Evolutionary conservation across 768 basidiomycete genomes (phyloP), one percentile per base, ranked within the genome.

Genomic region (Lactifluus hygrophoroides): DNA sequence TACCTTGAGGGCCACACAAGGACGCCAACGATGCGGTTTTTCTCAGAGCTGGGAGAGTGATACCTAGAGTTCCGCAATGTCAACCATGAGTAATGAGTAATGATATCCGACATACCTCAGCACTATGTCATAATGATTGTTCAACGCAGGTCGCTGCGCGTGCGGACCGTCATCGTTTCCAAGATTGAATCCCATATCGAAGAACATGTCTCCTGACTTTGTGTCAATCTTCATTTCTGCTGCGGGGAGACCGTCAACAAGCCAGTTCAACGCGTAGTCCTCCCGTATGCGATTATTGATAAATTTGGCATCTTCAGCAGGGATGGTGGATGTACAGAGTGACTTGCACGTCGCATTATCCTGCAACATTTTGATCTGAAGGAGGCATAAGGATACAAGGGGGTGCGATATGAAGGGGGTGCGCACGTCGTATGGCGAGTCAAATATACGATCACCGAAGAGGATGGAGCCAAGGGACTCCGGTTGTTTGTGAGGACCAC

Each of bases 361-460:
- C 69, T 85, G 71, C 38, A 92, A 72, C 90, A 96, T 94, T 69
- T 80, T 78, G 54, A 96, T 84, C 85, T 94, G 64, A 32, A 46
- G 49, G 14, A 40, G 38, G 44, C 48, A 27, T 54, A 46, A 51
- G 67, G 30, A n/a, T 21, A 51, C 35, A 47, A 52, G 65, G 19
- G 34, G 43, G 32, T 21, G 8, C 21, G 42, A 16, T 28, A 25
- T 23, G 59, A n/a, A 17, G 19, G 38, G 21, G 21, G 21, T 44
- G 74, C 85, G 54, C 61, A 92, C 89, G 64, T 94, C 81, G 67
- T 92, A 97, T 2, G 86, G 89, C 3, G 91, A 91, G 67, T 86
- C 84, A 71, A 93, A 90, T 65, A 98, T 92, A 62, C 95, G 80
- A 75, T 97, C 95, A 16, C 95, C 95, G 64, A 96, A 96, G n/a